Evolutionary conservation across 176 grass and related monocot species (phyloP), one percentile per base, ranked within the genome.

Genomic region (Triticum timopheevii): DNA sequence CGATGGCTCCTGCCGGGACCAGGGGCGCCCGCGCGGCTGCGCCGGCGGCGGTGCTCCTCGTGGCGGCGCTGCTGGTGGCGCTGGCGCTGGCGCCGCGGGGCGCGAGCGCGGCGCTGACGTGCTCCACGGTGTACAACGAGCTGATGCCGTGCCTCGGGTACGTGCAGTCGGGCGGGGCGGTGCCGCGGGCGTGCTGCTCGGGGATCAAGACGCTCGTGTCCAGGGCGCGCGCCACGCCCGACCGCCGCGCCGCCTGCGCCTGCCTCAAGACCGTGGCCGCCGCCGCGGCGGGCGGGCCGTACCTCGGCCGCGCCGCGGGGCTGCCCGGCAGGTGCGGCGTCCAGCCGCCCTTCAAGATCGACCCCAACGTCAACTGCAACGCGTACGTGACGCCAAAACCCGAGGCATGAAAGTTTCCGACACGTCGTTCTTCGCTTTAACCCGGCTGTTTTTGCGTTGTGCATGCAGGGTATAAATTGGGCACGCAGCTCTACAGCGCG

Each of bases 131-230:
- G 78, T 95, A 90, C 87, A 79, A n/a, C 65, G 38, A 68, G 62
- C 71, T 95, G 85, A 83, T 90, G 82, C 88, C 90, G 23, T 95
- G 90, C 80, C 81, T 90, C 27, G 82, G 72, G 45, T 95, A 86
- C 93, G 90, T 88, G 85, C 73, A 77, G 69, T 81, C 68, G 1
- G 93, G 90, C 11, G 90, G 93, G 7, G 17, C 59, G 30, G 82
- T 95, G 81, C 23, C 76, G 12, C 13, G 7, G 40, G 13, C 40
- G 19, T 95, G 93, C 87, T 95, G 90, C 90, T 15, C 30, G 6
- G 90, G 90, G 31, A 82, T 90, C 62, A 61, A 74, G n/a, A 35
- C 0, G 42, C 42, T 95, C 58, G 28, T 90, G 58, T 28, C 87
- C 27, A 20, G 6, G 11, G 93, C 85, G 40, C 27, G 63, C 77